Percentiles rank a stretch among this genome's conserved stretches.
Conservation (phyloP, 306 rosid genomes). For the Lathyrus tuberosus region DNA sequence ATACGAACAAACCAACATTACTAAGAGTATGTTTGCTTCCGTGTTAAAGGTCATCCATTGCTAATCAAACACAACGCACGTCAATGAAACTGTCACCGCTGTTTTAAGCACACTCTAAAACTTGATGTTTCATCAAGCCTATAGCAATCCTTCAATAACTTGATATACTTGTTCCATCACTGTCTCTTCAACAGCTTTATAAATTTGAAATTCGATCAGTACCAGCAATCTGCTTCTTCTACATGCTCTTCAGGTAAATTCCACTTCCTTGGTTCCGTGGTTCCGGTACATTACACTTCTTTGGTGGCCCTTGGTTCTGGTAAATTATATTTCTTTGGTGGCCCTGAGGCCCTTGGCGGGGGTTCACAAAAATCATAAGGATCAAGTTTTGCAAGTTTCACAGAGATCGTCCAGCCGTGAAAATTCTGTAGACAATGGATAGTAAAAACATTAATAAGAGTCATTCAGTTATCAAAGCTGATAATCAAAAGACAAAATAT, state of each 20-base stretch:
- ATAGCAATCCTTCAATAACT: slow-evolving; percentile 3
- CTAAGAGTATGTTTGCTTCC: neutral
- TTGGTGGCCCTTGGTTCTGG: slow-evolving; percentile 74
- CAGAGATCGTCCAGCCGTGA: slow-evolving; percentile 64
- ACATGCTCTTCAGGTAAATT: slow-evolving; percentile 50
- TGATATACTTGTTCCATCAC: slow-evolving; percentile 22
- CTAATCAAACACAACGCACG: neutral
- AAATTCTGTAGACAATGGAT: slow-evolving; percentile 49
- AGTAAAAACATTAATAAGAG: slow-evolving; percentile 5
- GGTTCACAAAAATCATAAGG: slow-evolving; percentile 48
- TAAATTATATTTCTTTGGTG: slow-evolving; percentile 61
- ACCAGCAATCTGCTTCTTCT: slow-evolving; percentile 90
- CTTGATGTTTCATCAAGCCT: slow-evolving; percentile 4
- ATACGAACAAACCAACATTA: slow-evolving; percentile 12
- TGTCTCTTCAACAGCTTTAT: slow-evolving; percentile 29
- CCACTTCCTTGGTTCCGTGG: slow-evolving; percentile 64
- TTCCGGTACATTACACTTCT: slow-evolving; percentile 57
- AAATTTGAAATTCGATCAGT: slow-evolving; percentile 50
- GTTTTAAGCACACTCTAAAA: neutral
- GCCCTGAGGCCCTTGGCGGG: slow-evolving; percentile 68
- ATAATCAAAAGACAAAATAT: slow-evolving; percentile 16
- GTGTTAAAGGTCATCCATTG: too few relatives aligned
- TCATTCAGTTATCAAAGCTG: neutral
- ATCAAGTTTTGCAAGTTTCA: slow-evolving; percentile 72
- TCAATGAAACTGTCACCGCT: neutral